Base-by-base conservation (phyloP, 441 rosid genomes). In the Manihot esculenta region DNA sequence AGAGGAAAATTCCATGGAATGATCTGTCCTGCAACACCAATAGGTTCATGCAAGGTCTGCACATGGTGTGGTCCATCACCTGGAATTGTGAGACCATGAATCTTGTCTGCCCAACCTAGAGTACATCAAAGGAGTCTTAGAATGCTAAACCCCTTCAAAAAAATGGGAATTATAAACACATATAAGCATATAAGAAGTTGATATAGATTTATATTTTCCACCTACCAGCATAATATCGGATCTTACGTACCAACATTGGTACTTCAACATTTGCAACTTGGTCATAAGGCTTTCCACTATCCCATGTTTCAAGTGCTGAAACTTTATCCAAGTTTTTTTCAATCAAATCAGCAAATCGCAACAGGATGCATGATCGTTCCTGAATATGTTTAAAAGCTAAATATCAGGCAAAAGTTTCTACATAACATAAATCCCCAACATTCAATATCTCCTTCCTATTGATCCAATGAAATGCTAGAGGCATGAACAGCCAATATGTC, bases 211-310 rank as follows among this genome's bases (percentile, higher is more conserved):
- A n/a, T n/a, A n/a, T 23, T 30, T 44, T 64, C 59, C 59, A 38
- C 78, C 33, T 27, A 92, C 96, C 95, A 35, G 98, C 94, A 79
- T 88, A 91, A 73, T 93, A 93, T 30, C 82, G 94, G 72, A 89
- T 72, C 21, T 88, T 72, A 56, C 94, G 89, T 3, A 74, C 71
- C 5, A 90, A 35, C 86, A 81, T 68, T 7, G 99, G 99, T 47
- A 92, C 17, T 75, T 94, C 97, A 2, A 77, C 2, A 8, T 54
- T 77, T 79, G 72, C 74, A 50, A 94, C 64, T 70, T 92, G 97
- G 68, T 84, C 84, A 72, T 80, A 84, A 74, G 90, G 86, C 84
- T 94, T 94, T 72, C 99, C 99, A 74, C 81, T 88, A 75, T 92
- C 80, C 97, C 96, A 92, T 56, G 95, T 76, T 82, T 92, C 97